Evolutionary conservation across 2,329 filamentous ascomycete genomes (phyloP), one percentile per base, ranked within the genome.

Genomic region (Trichophyton equinum): DNA sequence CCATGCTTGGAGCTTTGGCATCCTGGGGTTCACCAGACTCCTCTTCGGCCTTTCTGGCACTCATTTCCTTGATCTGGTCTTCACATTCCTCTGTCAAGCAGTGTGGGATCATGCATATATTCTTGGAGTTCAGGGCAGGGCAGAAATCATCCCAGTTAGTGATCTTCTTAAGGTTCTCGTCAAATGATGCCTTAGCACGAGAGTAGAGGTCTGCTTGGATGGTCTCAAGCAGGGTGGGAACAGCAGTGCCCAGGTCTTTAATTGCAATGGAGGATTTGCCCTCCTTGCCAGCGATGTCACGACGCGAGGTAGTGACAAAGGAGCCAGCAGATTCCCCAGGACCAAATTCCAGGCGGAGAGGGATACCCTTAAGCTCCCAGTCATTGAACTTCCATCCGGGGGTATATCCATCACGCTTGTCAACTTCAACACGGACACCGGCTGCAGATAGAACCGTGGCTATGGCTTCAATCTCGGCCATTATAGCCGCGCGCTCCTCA

Each of bases 341-440:
- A 4, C 95, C 95, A 71, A 96, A 96, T 75, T 99, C 94, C 62
- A 99, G 82, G 62, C 94, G 88, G 42, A 99, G 83, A 55, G 95
- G 94, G 47, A 97, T 88, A 72, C 95, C 94, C 77, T 92, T 95
- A 68, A 97, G 82, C 75, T 99, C 95, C 90, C 91, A 96, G 76
- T 99, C 91, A 77, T 95, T 95, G 81, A 99, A 99, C 77, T 99
- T 99, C 86, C 88, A 97, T 65, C 90, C 91, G 44, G 94, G 91
- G 63, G 91, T 85, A 74, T 97, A 96, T 66, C 88, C 88, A 58
- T 97, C 92, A 62, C 95, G 86, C 72, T 85, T 82, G 72, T 99
- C 94, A 58, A 86, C 83, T 66, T 95, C 87, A 62, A 84, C 83
- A 62, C 94, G 88, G 44, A 99, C 79, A 61, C 86, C 86, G 20